phyloP scores from a whole-genome alignment of 2,329 filamentous ascomycete genomes.

The Diaporthe australafricana region DNA sequence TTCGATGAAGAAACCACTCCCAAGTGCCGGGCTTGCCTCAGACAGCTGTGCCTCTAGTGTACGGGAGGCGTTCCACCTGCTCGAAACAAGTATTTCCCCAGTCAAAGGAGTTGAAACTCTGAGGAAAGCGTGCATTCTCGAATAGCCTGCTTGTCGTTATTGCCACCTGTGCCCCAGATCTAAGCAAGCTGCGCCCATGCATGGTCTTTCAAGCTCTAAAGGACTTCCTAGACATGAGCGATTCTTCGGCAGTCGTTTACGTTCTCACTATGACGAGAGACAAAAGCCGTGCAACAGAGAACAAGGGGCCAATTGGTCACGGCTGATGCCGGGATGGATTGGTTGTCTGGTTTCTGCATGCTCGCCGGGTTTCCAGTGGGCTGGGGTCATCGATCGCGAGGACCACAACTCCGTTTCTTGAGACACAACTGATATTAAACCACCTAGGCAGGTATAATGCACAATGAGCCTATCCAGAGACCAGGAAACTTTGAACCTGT shows the following conservation, averaged over 20 bases:
- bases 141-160: background rate
- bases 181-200: background rate
- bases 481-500: too few relatives aligned
- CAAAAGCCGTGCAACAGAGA: too few relatives aligned
- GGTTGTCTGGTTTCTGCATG: background rate
- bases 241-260: background rate
- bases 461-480: too few relatives aligned
- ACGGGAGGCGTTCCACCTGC: background rate
- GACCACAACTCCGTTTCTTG: background rate
- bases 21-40: slow-evolving; percentile 15
- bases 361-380: background rate
- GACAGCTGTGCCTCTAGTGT: background rate
- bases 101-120: too few relatives aligned
- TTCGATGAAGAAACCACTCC: background rate
- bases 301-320: background rate
- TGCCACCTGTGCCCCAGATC: too few relatives aligned
- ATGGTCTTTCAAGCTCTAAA: background rate
- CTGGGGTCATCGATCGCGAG: too few relatives aligned
- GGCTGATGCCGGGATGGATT: background rate
- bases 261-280: background rate
- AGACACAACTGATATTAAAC: background rate
- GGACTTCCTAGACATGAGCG: background rate
- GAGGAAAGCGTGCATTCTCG: background rate
- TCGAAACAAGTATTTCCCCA: background rate
- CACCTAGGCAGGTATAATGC: too few relatives aligned